Evolutionary conservation across 306 rosid species (phyloP).

Genomic region (Delonix regia): DNA sequence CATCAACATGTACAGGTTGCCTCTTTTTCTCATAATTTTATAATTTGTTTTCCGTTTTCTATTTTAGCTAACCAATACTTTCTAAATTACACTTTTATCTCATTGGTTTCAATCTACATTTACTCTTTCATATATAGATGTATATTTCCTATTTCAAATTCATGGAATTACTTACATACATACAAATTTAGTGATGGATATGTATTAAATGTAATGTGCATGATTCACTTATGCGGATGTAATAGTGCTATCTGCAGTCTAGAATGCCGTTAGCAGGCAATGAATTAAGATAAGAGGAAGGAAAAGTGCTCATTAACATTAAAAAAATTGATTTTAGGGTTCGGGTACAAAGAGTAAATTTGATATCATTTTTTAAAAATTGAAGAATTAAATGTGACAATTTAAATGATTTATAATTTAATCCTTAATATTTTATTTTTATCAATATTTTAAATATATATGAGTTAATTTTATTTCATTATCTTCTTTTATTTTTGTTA

Average conservation of each 20-base stretch:
- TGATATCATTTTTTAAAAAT: too few relatives aligned
- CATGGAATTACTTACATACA: not conserved
- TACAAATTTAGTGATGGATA: not conserved
- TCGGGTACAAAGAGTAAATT: too few relatives aligned
- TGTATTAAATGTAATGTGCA: too few relatives aligned
- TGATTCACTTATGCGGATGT: conserved; percentile 74
- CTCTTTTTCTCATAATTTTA: not conserved
- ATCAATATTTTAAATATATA: too few relatives aligned
- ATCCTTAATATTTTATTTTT: too few relatives aligned
- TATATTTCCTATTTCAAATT: not conserved
- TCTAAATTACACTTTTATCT: not conserved
- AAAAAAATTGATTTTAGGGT: too few relatives aligned
- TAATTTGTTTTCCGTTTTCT: not conserved
- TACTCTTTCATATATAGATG: not conserved
- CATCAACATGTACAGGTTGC: conserved; percentile 90
- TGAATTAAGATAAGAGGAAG: conserved; percentile 77
- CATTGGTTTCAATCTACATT: not conserved
- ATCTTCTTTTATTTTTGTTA: too few relatives aligned
- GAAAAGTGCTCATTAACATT: conserved; percentile 64
- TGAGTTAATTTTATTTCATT: too few relatives aligned
- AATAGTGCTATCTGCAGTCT: conserved; percentile 84
- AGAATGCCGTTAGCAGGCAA: conserved; percentile 89
- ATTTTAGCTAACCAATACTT: not conserved
- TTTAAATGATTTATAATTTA: too few relatives aligned
- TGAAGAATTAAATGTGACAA: too few relatives aligned